Evolutionary conservation across 2,329 filamentous ascomycete species (phyloP), one percentile per base, ranked within the genome.

Genomic region (Aspergillus neotritici): DNA sequence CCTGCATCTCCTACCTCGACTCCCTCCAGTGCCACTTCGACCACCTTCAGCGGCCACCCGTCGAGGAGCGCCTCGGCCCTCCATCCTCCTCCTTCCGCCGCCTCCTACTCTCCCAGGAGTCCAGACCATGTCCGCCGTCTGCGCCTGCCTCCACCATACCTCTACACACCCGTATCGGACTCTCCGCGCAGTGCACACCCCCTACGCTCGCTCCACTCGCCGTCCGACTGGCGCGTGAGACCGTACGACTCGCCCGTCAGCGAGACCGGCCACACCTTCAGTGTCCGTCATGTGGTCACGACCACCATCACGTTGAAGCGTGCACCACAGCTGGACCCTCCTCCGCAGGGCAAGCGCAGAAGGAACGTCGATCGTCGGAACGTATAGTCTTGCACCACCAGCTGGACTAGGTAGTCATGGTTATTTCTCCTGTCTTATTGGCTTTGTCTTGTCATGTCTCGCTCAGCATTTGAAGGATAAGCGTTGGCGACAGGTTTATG

Each of bases 311-410:
- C 87, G 33, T 94, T 93, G 68, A 94, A 86, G 56, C 69, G 72
- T 39, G 60, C 84, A 61, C 76, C 58, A 17, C 37, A 43, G 49
- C 87, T 97, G 71, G 86, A 87, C 51, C 86, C 90, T 14, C 87
- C 90, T 21, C 91, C 89, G 5, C 88, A 88, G 65, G 89, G 90
- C 53, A 96, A 96, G 78, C 81, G 88, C 71, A 84, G 89, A 35
- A 43, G 32, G 71, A 93, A 87, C 72, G 10, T 11, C 25, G 31
- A 15, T 21, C 28, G 32, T 13, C 35, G 37, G 9, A 40, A 29
- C 6, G 40, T 21, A 34, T 44, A 28, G 28, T 15, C 28, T 33
- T 13, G 12, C 10, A 37, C n/a, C 29, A 10, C n/a, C 17, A 21
- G 21, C 21, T 21, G 21, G 21, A 21, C 21, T 21, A 4, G 21